Conservation (phyloP, 306 rosid species). For the Medicago ruthenica region DNA sequence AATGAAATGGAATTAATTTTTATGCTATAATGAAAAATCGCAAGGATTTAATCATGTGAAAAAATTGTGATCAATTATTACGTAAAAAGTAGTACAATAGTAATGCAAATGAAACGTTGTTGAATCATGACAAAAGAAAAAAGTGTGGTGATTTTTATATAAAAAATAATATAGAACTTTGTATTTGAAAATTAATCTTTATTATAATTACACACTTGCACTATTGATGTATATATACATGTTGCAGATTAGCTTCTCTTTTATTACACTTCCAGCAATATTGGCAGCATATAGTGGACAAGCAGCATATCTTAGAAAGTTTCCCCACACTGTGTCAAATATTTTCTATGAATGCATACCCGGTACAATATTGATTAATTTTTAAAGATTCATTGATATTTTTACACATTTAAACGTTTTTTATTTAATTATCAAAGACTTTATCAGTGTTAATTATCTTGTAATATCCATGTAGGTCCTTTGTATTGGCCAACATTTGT, state of each 20-base stretch:
- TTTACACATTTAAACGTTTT: too few relatives aligned
- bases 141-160: too few relatives aligned
- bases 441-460: neutral
- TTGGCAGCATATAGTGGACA: conserved; percentile 45
- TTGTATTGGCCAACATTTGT: conserved; percentile 84
- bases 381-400: neutral
- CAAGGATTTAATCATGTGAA: too few relatives aligned
- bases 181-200: too few relatives aligned
- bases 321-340: conserved; percentile 11
- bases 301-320: conserved; percentile 46
- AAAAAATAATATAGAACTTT: neutral
- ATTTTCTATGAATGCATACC: conserved; percentile 44
- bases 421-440: too few relatives aligned
- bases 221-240: neutral
- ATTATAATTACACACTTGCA: too few relatives aligned
- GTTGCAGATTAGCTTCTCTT: conserved; percentile 49
- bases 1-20: neutral
- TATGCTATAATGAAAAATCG: too few relatives aligned
- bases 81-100: too few relatives aligned
- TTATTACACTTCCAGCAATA: conserved; percentile 36
- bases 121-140: too few relatives aligned
- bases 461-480: conserved; percentile 39
- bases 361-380: conserved; percentile 17
- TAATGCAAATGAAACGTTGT: too few relatives aligned
- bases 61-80: too few relatives aligned